These are phyloP conservation scores for Sparassis latifolia DNA, from an alignment of 1,284 basidiomycete species.

Conservation along the genomic window DNA sequence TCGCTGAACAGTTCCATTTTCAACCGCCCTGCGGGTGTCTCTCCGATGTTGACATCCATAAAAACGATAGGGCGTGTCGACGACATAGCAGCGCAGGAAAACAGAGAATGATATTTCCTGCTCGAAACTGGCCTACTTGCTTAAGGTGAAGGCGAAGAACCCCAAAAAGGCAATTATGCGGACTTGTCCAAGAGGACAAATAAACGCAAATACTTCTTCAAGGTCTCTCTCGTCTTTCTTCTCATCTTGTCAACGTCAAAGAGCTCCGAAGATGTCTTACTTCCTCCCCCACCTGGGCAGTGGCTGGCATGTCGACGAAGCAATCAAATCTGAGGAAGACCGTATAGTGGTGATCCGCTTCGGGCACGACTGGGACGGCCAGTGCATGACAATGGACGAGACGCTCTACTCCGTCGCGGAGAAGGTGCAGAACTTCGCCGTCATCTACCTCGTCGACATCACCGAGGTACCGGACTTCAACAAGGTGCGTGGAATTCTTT, in stretches of 20 bases:
- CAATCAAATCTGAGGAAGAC: slow-evolving; percentile 97
- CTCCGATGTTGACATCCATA: slow-evolving; percentile 94
- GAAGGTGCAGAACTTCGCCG: slow-evolving; percentile 97
- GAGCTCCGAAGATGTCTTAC: slow-evolving; percentile 53
- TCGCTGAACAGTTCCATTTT: slow-evolving; percentile 96
- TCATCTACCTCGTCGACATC: slow-evolving; percentile 94
- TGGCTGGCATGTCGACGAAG: slow-evolving; percentile 97
- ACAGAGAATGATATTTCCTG: not conserved
- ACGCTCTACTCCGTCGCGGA: slow-evolving; percentile 90
- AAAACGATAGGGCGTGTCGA: slow-evolving; percentile 80
- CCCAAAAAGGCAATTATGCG: no score
- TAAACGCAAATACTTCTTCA: not conserved
- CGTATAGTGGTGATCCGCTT: slow-evolving; percentile 93
- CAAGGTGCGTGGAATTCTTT: slow-evolving; percentile 56
- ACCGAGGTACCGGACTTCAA: slow-evolving; percentile 99
- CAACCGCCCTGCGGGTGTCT: slow-evolving; percentile 87
- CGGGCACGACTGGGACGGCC: slow-evolving; percentile 90
- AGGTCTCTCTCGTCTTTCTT: not conserved
- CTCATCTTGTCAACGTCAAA: not conserved
- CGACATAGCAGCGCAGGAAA: slow-evolving; percentile 10
- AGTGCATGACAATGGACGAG: slow-evolving; percentile 99
- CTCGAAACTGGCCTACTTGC: not conserved
- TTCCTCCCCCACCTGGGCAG: slow-evolving; percentile 90
- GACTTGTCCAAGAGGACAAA: not conserved
- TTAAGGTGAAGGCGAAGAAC: no score